Percentiles rank a stretch among this genome's conserved stretches.
These are phyloP conservation scores for Rhodotorula sp. DNA, from an alignment of 1,284 basidiomycete genomes.

Conservation along the genomic window DNA sequence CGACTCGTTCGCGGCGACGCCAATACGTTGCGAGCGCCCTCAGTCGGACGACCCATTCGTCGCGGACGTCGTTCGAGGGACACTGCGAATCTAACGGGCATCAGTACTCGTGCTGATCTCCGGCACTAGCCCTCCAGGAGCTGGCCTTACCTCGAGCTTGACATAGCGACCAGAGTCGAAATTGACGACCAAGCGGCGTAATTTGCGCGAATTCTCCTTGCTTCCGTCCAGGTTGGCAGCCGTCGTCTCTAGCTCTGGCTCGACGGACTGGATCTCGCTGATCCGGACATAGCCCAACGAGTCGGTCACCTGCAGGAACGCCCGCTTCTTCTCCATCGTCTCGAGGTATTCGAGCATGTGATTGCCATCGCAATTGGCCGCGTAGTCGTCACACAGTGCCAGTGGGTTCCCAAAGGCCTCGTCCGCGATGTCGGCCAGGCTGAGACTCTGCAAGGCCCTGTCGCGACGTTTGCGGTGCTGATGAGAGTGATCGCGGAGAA, in stretches of 20 bases:
- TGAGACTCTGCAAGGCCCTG: slow-evolving; percentile 22
- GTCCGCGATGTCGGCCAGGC: slow-evolving; percentile 1
- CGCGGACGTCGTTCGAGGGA: slow-evolving; percentile 34
- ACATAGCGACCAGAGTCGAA: slow-evolving; percentile 10
- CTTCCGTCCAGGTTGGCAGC: slow-evolving; percentile 21
- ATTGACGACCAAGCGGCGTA: slow-evolving; percentile 28
- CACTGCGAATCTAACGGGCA: slow-evolving; percentile 11
- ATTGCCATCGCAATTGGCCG: slow-evolving; percentile 12
- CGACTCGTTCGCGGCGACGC: slow-evolving; percentile 37
- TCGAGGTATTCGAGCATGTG: slow-evolving; percentile 23
- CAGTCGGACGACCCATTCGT: slow-evolving; percentile 41
- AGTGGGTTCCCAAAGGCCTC: not conserved
- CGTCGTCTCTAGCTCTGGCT: slow-evolving; percentile 26
- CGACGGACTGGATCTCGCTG: slow-evolving; percentile 36
- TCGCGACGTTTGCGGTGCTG: slow-evolving; percentile 5
- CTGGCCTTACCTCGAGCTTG: slow-evolving; percentile 35
- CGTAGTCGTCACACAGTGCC: slow-evolving; percentile 3
- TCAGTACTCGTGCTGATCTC: not conserved
- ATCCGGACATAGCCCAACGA: slow-evolving; percentile 35
- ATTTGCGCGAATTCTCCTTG: slow-evolving; percentile 9
- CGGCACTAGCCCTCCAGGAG: no score
- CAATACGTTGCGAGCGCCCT: slow-evolving; percentile 37
- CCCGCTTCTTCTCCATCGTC: slow-evolving; percentile 14
- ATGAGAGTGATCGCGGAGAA: not conserved
- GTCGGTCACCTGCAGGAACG: slow-evolving; percentile 31